These are phyloP conservation scores for Rhodosporidiobolus sp. DNA, from an alignment of 768 basidiomycete species.

Conservation along the genomic window DNA sequence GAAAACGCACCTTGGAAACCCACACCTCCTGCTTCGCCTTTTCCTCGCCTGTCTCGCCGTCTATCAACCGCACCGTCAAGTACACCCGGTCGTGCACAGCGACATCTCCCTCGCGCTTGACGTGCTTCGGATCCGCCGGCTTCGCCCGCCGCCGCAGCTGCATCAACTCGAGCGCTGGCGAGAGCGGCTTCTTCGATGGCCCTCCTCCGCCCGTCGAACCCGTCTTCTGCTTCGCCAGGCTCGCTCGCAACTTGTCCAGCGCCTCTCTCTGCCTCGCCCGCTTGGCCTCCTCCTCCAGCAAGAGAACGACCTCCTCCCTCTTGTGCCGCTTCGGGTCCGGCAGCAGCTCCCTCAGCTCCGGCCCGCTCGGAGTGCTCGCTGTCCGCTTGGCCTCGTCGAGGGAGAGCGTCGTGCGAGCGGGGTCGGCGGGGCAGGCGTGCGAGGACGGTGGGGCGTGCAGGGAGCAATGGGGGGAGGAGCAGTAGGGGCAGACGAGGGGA, in stretches of 20 bases:
- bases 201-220: slow-evolving; percentile 52
- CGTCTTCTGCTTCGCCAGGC: slow-evolving; percentile 3
- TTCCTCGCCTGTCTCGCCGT: slow-evolving; percentile 40
- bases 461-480: slow-evolving; percentile 62
- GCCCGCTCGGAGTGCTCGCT: not conserved
- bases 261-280: slow-evolving; percentile 55
- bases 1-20: slow-evolving; percentile 63
- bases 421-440: slow-evolving; percentile 58
- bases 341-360: slow-evolving; percentile 47
- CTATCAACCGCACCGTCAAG: slow-evolving; percentile 53
- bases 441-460: slow-evolving; percentile 60
- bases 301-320: slow-evolving; percentile 23
- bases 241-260: slow-evolving; percentile 44
- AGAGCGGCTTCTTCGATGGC: slow-evolving; percentile 58
- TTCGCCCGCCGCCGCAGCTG: slow-evolving; percentile 69
- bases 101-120: slow-evolving; percentile 54
- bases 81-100: slow-evolving; percentile 62
- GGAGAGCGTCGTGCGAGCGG: not conserved
- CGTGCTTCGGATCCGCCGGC: slow-evolving; percentile 59
- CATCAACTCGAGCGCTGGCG: slow-evolving; percentile 64
- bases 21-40: slow-evolving; percentile 59
- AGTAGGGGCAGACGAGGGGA: slow-evolving; percentile 64
- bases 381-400: slow-evolving; percentile 4
- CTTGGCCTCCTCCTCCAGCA: slow-evolving; percentile 44
- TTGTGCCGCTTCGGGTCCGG: slow-evolving; percentile 28